phyloP scores from a whole-genome alignment of 305 asterid species.

The Withania somnifera region DNA sequence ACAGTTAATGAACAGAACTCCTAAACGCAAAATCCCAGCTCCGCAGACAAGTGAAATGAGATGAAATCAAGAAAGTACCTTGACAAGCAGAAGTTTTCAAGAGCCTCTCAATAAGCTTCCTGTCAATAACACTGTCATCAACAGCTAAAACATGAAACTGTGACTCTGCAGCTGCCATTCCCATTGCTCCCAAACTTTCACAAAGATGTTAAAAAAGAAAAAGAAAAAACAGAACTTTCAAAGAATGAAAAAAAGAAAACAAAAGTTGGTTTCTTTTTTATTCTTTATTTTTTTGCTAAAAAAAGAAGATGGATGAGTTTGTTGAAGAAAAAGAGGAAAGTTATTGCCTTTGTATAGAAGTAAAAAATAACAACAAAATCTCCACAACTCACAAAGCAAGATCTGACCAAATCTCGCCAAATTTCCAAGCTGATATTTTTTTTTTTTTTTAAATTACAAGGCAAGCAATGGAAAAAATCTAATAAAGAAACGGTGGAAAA shows the following conservation, averaged over 20 bases:
- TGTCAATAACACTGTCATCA: slow-evolving; percentile 81
- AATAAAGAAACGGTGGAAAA: not conserved
- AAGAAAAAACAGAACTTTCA: not conserved
- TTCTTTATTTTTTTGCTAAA: not conserved
- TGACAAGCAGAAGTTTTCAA: slow-evolving; percentile 68
- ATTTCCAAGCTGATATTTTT: slow-evolving; percentile 19
- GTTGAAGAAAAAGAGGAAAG: slow-evolving; percentile 2
- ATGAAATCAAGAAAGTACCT: slow-evolving; percentile 24
- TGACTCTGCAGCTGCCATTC: slow-evolving; percentile 57
- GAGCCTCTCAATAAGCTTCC: slow-evolving; percentile 74
- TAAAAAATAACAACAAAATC: slow-evolving; percentile 49
- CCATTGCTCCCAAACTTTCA: slow-evolving; percentile 26
- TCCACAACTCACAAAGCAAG: slow-evolving; percentile 68
- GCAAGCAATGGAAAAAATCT: slow-evolving; percentile 34
- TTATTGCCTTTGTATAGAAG: slow-evolving; percentile 19
- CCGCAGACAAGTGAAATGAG: not conserved
- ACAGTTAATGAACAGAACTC: not conserved
- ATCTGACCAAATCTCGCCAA: slow-evolving; percentile 60
- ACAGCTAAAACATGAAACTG: slow-evolving; percentile 89
- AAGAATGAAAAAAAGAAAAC: not conserved
- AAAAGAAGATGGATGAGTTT: not conserved
- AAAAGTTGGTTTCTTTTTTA: slow-evolving; percentile 8
- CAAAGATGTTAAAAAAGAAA: not conserved
- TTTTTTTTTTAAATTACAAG: slow-evolving; percentile 38
- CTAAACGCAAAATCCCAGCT: not conserved